Evolutionary conservation across 108 stramenopile genomes (phyloP).

Genomic region (Epithemia pelagica): DNA sequence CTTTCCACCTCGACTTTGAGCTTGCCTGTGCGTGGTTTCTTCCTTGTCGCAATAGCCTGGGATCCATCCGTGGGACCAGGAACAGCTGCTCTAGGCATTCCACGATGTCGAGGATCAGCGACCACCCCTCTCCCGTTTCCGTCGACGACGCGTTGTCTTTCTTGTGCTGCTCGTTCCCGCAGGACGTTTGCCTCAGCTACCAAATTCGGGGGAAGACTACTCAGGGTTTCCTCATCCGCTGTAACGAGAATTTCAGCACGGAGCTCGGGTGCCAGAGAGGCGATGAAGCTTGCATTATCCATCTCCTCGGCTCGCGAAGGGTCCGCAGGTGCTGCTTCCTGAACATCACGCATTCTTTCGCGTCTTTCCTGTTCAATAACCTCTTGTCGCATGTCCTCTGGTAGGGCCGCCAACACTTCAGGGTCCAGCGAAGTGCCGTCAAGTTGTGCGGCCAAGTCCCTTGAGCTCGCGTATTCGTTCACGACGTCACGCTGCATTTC

Average conservation of each 20-base stretch:
- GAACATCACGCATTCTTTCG: conserved; percentile 52
- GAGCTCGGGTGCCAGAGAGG: conserved; percentile 86
- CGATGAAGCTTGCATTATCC: conserved; percentile 89
- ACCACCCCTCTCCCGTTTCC: not conserved
- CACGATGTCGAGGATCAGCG: not conserved
- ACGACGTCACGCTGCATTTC: conserved; percentile 91
- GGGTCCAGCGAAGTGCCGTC: conserved; percentile 86
- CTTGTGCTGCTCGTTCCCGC: conserved; percentile 70
- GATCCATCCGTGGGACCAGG: not conserved
- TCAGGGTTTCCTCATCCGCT: conserved; percentile 75
- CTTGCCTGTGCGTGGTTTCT: conserved; percentile 35
- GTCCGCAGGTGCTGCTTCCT: conserved; percentile 71
- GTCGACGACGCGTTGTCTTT: conserved; percentile 19
- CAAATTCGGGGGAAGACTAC: conserved; percentile 74
- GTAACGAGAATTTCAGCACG: conserved; percentile 86
- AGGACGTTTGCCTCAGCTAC: conserved; percentile 84
- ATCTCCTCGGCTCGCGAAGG: conserved; percentile 86
- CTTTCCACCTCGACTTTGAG: conserved; percentile 56
- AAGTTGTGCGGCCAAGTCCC: conserved; percentile 58
- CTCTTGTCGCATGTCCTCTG: conserved; percentile 90
- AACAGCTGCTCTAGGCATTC: not conserved
- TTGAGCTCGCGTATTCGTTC: conserved; percentile 50
- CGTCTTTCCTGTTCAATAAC: conserved; percentile 88
- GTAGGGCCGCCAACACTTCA: conserved; percentile 90
- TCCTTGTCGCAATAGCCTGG: conserved; percentile 8